Evolutionary conservation across 1,139 yeast species (phyloP).

Genomic region (Debaryomyces coudertii): DNA sequence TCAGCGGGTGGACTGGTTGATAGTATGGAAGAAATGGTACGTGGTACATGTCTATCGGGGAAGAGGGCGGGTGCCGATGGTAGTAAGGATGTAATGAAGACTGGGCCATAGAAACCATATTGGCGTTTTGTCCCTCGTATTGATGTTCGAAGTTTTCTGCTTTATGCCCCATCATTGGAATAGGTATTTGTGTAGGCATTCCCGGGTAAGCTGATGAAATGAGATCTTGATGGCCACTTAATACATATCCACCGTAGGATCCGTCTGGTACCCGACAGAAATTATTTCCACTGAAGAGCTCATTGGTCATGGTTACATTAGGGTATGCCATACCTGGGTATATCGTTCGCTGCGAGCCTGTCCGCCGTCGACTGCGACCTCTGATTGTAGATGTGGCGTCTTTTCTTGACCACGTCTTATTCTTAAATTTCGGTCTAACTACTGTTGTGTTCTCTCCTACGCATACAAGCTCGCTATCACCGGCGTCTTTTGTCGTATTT

Average conservation of each 20-base stretch:
- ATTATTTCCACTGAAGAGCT: not conserved
- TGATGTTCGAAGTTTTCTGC: not conserved
- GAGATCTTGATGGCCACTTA: not conserved
- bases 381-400: slow-evolving; percentile 4
- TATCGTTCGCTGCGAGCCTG: not conserved
- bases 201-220: not conserved
- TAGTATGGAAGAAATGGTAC: slow-evolving; percentile 3
- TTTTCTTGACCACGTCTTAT: slow-evolving; percentile 2
- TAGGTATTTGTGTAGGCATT: not conserved
- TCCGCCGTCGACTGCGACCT: not conserved
- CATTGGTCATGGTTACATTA: not conserved
- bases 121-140: not conserved
- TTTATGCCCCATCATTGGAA: not conserved
- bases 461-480: slow-evolving; percentile 6
- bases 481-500: not conserved
- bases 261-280: not conserved
- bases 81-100: not conserved
- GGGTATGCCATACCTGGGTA: not conserved
- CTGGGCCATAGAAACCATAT: not conserved
- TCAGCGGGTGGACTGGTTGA: not conserved
- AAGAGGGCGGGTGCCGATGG: not conserved
- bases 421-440: slow-evolving; percentile 16
- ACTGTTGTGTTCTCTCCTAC: slow-evolving; percentile 19
- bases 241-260: not conserved
- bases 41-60: not conserved